phyloP scores from a whole-genome alignment of 2,329 filamentous ascomycete genomes.

The Aspergillus fructus region DNA sequence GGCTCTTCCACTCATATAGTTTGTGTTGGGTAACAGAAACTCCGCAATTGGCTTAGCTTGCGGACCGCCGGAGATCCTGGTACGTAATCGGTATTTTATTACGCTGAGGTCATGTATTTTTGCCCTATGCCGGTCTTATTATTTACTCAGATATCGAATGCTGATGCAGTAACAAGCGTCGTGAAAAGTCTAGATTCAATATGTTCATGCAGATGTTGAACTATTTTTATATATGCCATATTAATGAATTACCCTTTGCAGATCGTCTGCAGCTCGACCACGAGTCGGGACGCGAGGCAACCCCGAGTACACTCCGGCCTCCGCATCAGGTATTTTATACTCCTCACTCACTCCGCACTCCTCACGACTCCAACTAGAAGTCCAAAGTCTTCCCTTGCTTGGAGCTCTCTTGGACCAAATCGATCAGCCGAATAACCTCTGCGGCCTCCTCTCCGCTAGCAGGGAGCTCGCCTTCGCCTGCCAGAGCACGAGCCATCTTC shows the following conservation, averaged over 20 bases:
- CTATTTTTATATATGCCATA: no score
- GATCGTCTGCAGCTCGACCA: no score
- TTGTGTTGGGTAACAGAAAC: constrained; percentile 40
- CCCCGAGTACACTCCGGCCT: not conserved
- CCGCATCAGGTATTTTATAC: not conserved
- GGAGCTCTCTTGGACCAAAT: constrained; percentile 56
- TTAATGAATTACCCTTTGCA: no score
- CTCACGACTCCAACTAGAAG: constrained; percentile 21
- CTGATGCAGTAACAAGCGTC: no score
- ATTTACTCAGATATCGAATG: no score
- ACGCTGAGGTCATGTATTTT: constrained; percentile 15
- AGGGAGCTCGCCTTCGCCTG: constrained; percentile 54
- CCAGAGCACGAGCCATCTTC: constrained; percentile 52
- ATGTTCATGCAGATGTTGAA: no score
- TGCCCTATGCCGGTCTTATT: not conserved
- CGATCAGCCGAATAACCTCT: constrained; percentile 57
- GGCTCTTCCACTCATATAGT: constrained; percentile 31
- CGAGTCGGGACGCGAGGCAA: not conserved
- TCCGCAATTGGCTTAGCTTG: constrained; percentile 27
- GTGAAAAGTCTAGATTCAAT: no score
- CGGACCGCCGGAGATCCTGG: not conserved
- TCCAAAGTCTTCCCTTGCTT: constrained; percentile 50
- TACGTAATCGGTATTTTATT: constrained; percentile 9
- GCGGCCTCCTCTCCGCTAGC: constrained; percentile 55
- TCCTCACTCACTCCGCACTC: not conserved